These are phyloP conservation scores for Annulohypoxylon moriforme DNA, from an alignment of 495 filamentous ascomycete genomes.

Conservation along the genomic window DNA sequence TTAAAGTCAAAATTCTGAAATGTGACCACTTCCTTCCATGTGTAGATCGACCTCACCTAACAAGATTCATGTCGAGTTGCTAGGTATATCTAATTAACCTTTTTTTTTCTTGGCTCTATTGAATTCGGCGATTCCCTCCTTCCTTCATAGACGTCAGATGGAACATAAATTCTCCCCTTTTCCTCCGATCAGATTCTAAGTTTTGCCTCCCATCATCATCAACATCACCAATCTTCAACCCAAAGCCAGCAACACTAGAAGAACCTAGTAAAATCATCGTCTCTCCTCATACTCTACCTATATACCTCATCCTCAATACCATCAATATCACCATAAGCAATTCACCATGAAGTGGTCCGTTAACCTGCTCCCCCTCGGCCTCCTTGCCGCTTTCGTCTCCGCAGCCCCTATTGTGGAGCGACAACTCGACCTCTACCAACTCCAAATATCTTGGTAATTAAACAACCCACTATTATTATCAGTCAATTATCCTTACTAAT, in stretches of 20 bases:
- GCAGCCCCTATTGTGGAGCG: slow-evolving; percentile 40
- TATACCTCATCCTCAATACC: background rate
- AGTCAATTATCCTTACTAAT: slow-evolving; percentile 6
- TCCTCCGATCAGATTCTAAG: slow-evolving; percentile 15
- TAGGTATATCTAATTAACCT: slow-evolving; percentile 11
- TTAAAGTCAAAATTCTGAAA: slow-evolving; percentile 14
- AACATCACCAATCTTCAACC: background rate
- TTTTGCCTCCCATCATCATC: slow-evolving; percentile 1
- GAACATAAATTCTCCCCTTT: slow-evolving; percentile 33
- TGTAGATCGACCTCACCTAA: slow-evolving; percentile 2
- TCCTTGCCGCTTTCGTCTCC: slow-evolving; percentile 36
- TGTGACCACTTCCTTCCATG: slow-evolving; percentile 14
- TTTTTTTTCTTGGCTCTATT: slow-evolving; percentile 4
- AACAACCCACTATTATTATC: background rate
- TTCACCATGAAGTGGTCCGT: slow-evolving; percentile 45
- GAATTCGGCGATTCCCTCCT: background rate
- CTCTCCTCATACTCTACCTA: background rate
- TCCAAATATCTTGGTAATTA: slow-evolving; percentile 46
- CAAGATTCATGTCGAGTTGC: background rate
- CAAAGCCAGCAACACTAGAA: background rate
- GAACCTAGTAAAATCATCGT: background rate
- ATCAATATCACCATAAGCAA: slow-evolving; percentile 1
- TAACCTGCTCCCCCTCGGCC: slow-evolving; percentile 40
- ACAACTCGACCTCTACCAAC: slow-evolving; percentile 45
- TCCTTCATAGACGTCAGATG: slow-evolving; percentile 7